These are phyloP conservation scores for Pogostemon cablin DNA, from an alignment of 257 asterid species.

Conservation along the genomic window DNA sequence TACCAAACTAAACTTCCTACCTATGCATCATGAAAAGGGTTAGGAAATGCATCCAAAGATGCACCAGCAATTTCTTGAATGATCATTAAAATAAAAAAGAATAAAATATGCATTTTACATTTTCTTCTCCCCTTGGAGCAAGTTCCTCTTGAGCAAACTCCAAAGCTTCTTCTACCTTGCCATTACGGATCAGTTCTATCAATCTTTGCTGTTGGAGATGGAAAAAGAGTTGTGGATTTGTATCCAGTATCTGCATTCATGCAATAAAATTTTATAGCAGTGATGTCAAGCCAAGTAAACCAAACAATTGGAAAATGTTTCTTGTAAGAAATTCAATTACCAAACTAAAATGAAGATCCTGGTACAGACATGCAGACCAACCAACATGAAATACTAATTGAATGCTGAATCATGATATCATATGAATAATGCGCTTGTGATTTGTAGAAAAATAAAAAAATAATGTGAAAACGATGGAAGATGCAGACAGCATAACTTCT, in stretches of 20 bases:
- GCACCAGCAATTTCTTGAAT: background rate
- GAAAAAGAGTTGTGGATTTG: slow-evolving; percentile 80
- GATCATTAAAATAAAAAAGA: slow-evolving; percentile 18
- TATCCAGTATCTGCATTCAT: slow-evolving; percentile 77
- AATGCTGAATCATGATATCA: background rate
- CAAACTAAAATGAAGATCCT: slow-evolving; percentile 9
- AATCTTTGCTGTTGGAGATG: slow-evolving; percentile 92
- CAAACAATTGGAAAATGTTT: slow-evolving; percentile 5
- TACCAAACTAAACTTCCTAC: slow-evolving; percentile 12
- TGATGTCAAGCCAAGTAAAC: slow-evolving; percentile 2
- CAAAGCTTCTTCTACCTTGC: slow-evolving; percentile 80
- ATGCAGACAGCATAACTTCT: slow-evolving; percentile 20
- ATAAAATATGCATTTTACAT: slow-evolving; percentile 48
- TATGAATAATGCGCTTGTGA: background rate
- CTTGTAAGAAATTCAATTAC: slow-evolving; percentile 4
- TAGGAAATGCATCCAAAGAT: slow-evolving; percentile 9
- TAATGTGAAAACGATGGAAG: background rate
- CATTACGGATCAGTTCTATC: slow-evolving; percentile 77
- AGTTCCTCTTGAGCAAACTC: slow-evolving; percentile 95
- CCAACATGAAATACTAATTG: slow-evolving; percentile 16
- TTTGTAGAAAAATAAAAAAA: background rate
- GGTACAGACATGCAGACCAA: slow-evolving; percentile 4
- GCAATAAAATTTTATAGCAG: slow-evolving; percentile 19
- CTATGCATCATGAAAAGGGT: background rate
- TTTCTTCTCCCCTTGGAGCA: slow-evolving; percentile 93